Conservation (phyloP, 164 flowering plant species). For the Aristolochia contorta region DNA sequence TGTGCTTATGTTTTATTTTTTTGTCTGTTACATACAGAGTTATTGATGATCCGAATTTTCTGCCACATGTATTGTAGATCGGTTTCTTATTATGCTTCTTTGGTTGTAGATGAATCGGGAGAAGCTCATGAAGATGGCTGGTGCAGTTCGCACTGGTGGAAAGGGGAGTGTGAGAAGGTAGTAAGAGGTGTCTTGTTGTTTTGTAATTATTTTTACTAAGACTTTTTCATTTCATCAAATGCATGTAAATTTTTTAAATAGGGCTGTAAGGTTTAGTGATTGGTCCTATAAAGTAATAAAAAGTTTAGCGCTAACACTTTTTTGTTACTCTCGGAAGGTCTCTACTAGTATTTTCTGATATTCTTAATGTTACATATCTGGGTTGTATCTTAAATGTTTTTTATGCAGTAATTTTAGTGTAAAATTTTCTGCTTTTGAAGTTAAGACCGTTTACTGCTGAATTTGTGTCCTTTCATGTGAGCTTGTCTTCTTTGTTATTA, state of each 20-base stretch:
- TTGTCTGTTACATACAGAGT: neutral
- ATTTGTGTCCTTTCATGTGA: neutral
- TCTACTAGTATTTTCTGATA: too few relatives aligned
- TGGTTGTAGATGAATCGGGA: slow-evolving; percentile 47
- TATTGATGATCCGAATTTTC: neutral
- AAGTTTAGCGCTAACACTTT: too few relatives aligned
- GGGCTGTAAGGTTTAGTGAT: too few relatives aligned
- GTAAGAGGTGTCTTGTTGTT: neutral
- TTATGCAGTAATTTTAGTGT: too few relatives aligned
- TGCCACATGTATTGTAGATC: neutral
- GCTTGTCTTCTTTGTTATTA: slow-evolving; percentile 8
- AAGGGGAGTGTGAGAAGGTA: slow-evolving; percentile 55
- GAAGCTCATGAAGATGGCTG: slow-evolving; percentile 54
- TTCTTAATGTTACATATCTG: too few relatives aligned
- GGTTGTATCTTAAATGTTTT: too few relatives aligned
- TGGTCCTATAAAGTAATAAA: too few relatives aligned
- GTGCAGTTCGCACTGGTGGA: slow-evolving; percentile 56
- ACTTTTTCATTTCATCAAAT: neutral
- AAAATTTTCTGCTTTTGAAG: too few relatives aligned
- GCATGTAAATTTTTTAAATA: too few relatives aligned
- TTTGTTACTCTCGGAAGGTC: too few relatives aligned
- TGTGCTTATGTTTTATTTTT: neutral
- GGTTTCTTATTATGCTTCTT: neutral
- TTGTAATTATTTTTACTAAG: neutral
- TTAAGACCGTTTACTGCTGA: neutral